Evolutionary conservation across 495 filamentous ascomycete species (phyloP), one percentile per base, ranked within the genome.

Genomic region (Neurospora sp.): DNA sequence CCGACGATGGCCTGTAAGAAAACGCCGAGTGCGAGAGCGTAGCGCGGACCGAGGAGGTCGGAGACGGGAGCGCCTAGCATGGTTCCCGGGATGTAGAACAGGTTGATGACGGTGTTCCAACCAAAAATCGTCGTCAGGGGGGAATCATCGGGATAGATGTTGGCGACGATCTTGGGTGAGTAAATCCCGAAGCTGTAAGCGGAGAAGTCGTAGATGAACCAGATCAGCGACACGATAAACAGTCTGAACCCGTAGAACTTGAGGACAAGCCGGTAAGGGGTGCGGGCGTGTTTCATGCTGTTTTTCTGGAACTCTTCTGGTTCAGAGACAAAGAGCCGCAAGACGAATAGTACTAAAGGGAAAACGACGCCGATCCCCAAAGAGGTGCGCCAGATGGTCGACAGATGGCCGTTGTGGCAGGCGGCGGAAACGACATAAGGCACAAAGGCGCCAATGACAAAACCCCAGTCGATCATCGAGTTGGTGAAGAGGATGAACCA

Each of bases 401-500:
- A 86, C 69, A 91, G 84, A 77, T 93, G 89, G n/a, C 85, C 76
- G 76, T 93, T 89, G 18, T 88, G 86, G 68, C 85, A 90, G 59
- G 91, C 90, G 71, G 91, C 85, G 7, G 91, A 88, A 16, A 96
- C 82, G 42, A 96, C 82, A 71, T 87, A 86, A 0, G 93, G 91
- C 3, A 93, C 89, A 68, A 97, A 86, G 0, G 92, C 88, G 3
- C 92, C 89, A 53, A 92, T 81, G 4, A 96, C 91, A 69, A 92
- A 95, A 0, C 90, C 93, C 84, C 83, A 86, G 79, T 97, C 93
- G 73, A 98, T 96, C 83, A 92, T 90, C 41, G 92, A 87, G 82
- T 97, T 97, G 61, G 94, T 98, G 81, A 96, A 97, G 75, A 96
- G 85, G 77, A 96, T 93, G 81, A 97, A 98, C 93, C 93, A 97